Evolutionary conservation across 306 rosid species (phyloP).

Genomic region (Trifolium repens): DNA sequence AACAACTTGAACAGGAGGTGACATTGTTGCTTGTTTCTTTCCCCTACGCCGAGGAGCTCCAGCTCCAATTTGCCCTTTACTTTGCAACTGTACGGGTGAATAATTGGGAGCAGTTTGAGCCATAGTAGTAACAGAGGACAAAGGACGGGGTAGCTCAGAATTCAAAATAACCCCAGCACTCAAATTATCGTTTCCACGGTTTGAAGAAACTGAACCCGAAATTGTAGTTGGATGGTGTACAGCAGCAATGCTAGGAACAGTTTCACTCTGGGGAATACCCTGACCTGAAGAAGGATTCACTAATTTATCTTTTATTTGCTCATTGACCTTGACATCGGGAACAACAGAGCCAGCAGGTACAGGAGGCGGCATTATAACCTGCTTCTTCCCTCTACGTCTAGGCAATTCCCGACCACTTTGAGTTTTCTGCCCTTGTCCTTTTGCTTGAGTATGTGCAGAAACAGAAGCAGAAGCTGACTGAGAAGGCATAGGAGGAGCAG

Average conservation of each 20-base stretch:
- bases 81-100: conserved; percentile 53
- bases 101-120: conserved; percentile 57
- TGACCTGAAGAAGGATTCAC: conserved; percentile 50
- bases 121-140: conserved; percentile 51
- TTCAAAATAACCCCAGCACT: conserved; percentile 52
- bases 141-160: conserved; percentile 52
- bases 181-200: conserved; percentile 46
- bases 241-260: conserved; percentile 46
- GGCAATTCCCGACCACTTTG: conserved; percentile 63
- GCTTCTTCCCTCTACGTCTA: conserved; percentile 85
- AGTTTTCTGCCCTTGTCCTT: conserved; percentile 73
- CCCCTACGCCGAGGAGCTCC: conserved; percentile 85
- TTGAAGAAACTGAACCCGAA: conserved; percentile 56
- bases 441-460: conserved; percentile 57
- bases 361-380: conserved; percentile 51
- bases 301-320: conserved; percentile 55
- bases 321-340: conserved; percentile 59
- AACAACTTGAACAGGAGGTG: conserved; percentile 51
- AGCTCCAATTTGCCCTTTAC: conserved; percentile 59
- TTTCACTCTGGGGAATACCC: conserved; percentile 49
- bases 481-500: conserved; percentile 48
- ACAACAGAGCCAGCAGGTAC: conserved; percentile 52
- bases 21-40: conserved; percentile 60
- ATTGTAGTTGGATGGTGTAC: conserved; percentile 48
- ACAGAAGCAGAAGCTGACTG: conserved; percentile 50